Evolutionary conservation across 2,329 filamentous ascomycete species (phyloP), one percentile per base, ranked within the genome.

Genomic region (Penicillium sp.): DNA sequence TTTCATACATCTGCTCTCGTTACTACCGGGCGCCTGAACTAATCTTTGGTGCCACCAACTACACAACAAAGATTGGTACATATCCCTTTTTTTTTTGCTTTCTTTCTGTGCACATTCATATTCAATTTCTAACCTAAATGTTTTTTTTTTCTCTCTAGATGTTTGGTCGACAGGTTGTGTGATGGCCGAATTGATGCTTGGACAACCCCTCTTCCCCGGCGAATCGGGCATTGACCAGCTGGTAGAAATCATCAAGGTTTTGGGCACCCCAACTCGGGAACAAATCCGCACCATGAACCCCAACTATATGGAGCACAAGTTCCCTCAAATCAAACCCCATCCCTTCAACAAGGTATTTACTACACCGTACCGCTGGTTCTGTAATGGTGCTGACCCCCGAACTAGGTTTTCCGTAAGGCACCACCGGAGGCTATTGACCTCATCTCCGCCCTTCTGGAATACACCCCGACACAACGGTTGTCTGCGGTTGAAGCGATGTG

Each of bases 301-400:
- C 59, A 99, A 99, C 79, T 99, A 99, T 79, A 99, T 99, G 94
- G 94, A 99, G 81, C 94, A 99, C 82, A 97, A 97, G 81, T 99
- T 99, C 79, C 94, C 94, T 48, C 94, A 99, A 78, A 99, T 99
- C 82, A 99, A 99, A 82, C 94, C 94, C 58, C 94, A 99, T 73
- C 94, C 94, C 29, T 99, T 99, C 83, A 95, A 90, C 81, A 97
- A 97, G 85, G 85, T 87, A 75, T 58, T 31, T 49, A 31, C 19
- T 7, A 9, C n/a, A 12, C 27, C 13, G 15, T 43, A 15, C 17
- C 9, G 1, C 10, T 17, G n/a, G 21, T 23, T 33, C 12, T 38
- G 23, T 43, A 29, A 50, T 43, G 38, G 37, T 55, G 50, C 71
- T 68, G 65, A 71, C 59, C 58, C 60, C 60, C 60, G 41, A 51